Base-by-base conservation (phyloP, 805 yeast species). In the Lipomyces chichibuensis region DNA sequence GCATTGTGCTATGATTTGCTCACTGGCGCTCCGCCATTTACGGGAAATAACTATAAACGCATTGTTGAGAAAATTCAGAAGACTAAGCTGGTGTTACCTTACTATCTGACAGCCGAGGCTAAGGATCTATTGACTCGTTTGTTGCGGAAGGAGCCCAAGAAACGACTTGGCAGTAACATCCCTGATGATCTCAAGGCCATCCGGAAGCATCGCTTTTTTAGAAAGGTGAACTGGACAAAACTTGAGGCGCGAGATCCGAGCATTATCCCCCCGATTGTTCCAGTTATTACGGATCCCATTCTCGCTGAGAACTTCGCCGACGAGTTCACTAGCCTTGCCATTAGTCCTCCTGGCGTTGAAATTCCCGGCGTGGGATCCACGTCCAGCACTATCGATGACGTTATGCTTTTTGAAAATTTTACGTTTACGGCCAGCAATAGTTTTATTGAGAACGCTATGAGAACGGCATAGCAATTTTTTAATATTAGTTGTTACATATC, bases 11-110 rank as follows among this genome's bases (percentile, higher is more conserved):
- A 80, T 73, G 97, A 92, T 76, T 83, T 92, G 84, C 80, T 92
- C 60, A 88, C 93, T 0, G 97, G 97, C 0, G 83, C 87, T 59
- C 97, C 97, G 0, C 97, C 97, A 0, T 91, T 90, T 77, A 89
- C 95, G 0, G 97, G 97, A 2, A 88, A 84, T 63, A 90, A 89
- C 73, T 88, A 89, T 74, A 88, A 89, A 75, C 84, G 84, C 57
- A 90, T 92, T 37, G 83, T 89, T 79, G 91, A 89, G 69, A 92
- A 91, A 76, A 88, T 92, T 37, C 81, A 85, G 55, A 83, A 88
- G 62, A 78, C 84, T 27, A 90, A 91, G 69, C 79, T 88, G 49
- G 85, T 83, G 64, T 80, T 88, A 54, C 97, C 97, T 0, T 89
- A 85, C 74, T 92, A 91, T 75, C 79, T 92, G 43, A 85, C 95